These are phyloP conservation scores for Arthroderma sp. DNA, from an alignment of 2,329 filamentous ascomycete genomes.

Conservation along the genomic window DNA sequence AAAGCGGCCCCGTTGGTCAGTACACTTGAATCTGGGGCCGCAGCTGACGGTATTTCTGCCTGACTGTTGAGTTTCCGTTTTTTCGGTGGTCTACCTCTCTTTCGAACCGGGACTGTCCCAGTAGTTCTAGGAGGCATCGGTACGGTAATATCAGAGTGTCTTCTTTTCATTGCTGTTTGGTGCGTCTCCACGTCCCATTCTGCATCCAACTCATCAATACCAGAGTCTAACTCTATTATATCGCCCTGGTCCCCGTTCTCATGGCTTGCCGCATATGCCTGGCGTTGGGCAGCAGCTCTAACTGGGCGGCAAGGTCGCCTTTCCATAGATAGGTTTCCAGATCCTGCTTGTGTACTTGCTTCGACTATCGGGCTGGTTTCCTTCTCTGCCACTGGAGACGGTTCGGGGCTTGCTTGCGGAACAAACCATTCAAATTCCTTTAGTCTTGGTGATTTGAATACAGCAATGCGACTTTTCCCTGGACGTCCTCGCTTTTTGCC, in stretches of 20 bases:
- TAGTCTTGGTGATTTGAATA: conserved; percentile 29
- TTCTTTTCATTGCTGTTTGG: conserved; percentile 1
- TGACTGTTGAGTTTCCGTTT: conserved; percentile 9
- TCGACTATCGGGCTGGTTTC: background rate
- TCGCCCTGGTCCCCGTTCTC: background rate
- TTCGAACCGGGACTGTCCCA: background rate
- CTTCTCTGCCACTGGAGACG: background rate
- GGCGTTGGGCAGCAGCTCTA: background rate
- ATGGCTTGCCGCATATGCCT: background rate
- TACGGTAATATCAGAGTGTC: background rate
- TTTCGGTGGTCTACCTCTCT: conserved; percentile 16
- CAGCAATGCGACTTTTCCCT: conserved; percentile 28
- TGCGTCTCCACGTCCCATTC: background rate
- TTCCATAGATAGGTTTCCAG: conserved; percentile 8
- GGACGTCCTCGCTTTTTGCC: conserved; percentile 30
- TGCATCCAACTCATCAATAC: background rate
- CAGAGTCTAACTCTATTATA: background rate
- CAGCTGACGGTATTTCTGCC: background rate
- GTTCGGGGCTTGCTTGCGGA: conserved; percentile 7
- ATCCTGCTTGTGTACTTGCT: background rate
- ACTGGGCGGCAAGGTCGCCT: background rate
- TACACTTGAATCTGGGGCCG: background rate
- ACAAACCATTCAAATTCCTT: conserved; percentile 28
- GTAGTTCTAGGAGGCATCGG: background rate
- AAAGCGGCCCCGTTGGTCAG: background rate